Evolutionary conservation across 1,139 yeast genomes (phyloP), one percentile per base, ranked within the genome.

Genomic region (Saccharomyces hybrid): DNA sequence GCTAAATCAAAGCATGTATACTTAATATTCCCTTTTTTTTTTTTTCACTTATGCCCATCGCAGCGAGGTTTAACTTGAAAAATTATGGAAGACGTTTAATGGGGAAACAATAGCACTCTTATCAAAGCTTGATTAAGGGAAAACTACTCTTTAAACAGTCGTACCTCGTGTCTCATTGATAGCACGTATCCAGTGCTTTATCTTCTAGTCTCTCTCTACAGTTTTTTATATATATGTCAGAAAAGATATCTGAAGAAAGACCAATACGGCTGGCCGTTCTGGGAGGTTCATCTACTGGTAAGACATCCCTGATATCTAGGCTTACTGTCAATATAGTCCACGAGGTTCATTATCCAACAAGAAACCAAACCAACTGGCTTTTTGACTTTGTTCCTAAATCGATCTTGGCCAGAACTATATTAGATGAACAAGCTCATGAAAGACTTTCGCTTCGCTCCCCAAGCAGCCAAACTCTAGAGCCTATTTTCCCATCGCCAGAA

Each of bases 321-420:
- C 62, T 83, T 25, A 75, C 79, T 50, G 78, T 80, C 14, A 73
- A 76, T 50, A 77, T 78, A 42, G 72, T 83, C 4, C 71, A 67
- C 48, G 71, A 68, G 52, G 69, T 62, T 1, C 72, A 86, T 66
- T 86, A 86, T 61, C 93, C 93, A 2, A 86, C 91, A 1, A 74
- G 78, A 70, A 65, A 78, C 74, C 69, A 76, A 64, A 73, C 74
- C 27, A 81, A 88, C 11, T 74, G 82, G 55, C 68, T 85, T 51
- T 76, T 83, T 61, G 79, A 80, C 25, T 85, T 75, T 62, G 66
- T 65, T 4, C 82, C 90, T 0, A 64, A 66, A 4, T 67, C 75
- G 5, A 62, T 59, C 4, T 57, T 66, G n/a, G 69, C 82, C 0
- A 68, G 79, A 27, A 67, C 77, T 0, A 62, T 83, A 1, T 64